Base-by-base conservation (phyloP, 352 stramenopile genomes). In the Saprolegnia parasitica region DNA sequence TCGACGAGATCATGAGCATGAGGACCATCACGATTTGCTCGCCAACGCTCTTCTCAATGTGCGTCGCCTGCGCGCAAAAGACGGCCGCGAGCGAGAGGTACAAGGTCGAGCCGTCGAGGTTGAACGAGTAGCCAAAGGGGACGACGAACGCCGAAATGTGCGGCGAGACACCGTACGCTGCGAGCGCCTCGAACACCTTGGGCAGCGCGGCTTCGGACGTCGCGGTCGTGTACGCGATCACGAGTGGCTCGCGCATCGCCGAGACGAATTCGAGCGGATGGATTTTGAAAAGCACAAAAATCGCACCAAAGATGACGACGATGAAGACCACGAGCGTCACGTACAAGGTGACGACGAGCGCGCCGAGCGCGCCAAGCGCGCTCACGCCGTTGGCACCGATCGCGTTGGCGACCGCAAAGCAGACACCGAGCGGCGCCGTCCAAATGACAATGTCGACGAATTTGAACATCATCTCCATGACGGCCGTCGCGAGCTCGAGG, bases 381-480 rank as follows among this genome's bases (percentile, higher is more conserved):
- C 71, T 77, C 6, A 84, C 55, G 63, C 80, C 80, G 72, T 88
- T 88, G 45, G 72, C 73, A 64, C 73, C 80, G 54, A 88, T 76
- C 0, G 78, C 77, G 49, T 79, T 76, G 45, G 80, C 80, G 42
- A 88, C 74, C 6, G 76, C 77, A 45, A 88, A 86, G 71, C 77
- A 86, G 35, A 88, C 80, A 65, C 80, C 78, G 29, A 88, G 66
- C 5, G 80, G 78, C 3, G 80, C 78, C 4, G 78, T 81, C 80
- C 80, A 88, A 63, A 88, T 84, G 49, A 88, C 74, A 68, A 88
- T 86, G 65, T 84, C 76, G 6, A 86, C 78, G 57, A 88, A 84
- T 65, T 83, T 86, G 71, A 88, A 88, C 78, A 86, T 86, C 75
- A 86, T 83, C 67, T 84, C 76, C 24, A 88, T 79, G 4, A 88